phyloP scores from a whole-genome alignment of 805 yeast species.

The Yueomyces sinensis region DNA sequence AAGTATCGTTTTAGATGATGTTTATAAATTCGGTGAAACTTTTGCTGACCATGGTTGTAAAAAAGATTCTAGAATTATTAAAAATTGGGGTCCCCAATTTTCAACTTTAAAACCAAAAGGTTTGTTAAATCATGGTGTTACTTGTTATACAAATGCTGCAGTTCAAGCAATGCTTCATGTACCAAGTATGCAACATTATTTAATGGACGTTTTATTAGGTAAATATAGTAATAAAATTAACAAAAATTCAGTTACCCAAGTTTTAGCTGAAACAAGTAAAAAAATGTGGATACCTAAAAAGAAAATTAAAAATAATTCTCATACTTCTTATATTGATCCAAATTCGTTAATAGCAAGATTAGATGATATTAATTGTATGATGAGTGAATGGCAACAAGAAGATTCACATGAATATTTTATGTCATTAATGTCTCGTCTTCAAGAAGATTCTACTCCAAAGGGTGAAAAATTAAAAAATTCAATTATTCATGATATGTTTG shows the following conservation, averaged over 20 bases:
- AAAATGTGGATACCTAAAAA: conserved; percentile 45
- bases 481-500: conserved; percentile 84
- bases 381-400: conserved; percentile 96
- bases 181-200: conserved; percentile 80
- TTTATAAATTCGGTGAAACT: conserved; percentile 46
- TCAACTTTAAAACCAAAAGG: conserved; percentile 44
- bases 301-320: conserved; percentile 13
- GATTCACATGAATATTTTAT: conserved; percentile 95
- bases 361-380: conserved; percentile 85
- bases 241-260: conserved; percentile 47
- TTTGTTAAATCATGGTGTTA: conserved; percentile 80
- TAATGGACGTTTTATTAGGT: conserved; percentile 48
- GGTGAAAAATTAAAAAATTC: conserved; percentile 75
- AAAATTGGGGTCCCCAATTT: conserved; percentile 55
- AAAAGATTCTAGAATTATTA: conserved; percentile 41
- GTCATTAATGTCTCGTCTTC: conserved; percentile 78
- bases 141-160: conserved; percentile 94
- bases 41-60: conserved; percentile 52
- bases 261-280: conserved; percentile 52
- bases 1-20: not conserved
- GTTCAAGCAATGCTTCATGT: conserved; percentile 82
- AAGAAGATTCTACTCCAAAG: conserved; percentile 85
- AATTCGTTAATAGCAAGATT: conserved; percentile 55
- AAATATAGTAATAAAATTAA: conserved; percentile 34
- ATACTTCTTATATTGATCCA: conserved; percentile 51